These are phyloP conservation scores for Macrophomina pseudophaseolina DNA, from an alignment of 2,329 filamentous ascomycete species.

Conservation along the genomic window DNA sequence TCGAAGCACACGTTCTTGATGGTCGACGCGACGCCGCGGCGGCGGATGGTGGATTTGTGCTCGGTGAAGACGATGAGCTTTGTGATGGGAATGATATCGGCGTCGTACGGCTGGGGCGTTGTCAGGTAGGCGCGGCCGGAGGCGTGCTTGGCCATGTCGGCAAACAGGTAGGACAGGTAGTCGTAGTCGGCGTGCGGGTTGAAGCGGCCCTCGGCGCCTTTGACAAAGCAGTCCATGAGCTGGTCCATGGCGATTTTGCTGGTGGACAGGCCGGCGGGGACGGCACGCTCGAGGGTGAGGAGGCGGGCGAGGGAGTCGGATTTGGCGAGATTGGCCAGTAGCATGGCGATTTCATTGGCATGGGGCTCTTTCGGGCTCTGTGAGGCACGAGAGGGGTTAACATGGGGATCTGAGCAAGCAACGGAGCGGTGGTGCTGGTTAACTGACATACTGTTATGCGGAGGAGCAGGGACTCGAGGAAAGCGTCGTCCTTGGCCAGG, in stretches of 20 bases:
- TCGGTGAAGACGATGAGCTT: constrained; percentile 96
- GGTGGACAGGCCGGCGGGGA: constrained; percentile 72
- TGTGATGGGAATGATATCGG: constrained; percentile 78
- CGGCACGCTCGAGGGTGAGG: constrained; percentile 68
- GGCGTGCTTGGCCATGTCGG: constrained; percentile 81
- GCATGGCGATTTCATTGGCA: constrained; percentile 85
- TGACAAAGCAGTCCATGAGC: constrained; percentile 93
- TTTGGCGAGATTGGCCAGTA: constrained; percentile 90
- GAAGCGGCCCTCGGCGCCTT: constrained; percentile 79
- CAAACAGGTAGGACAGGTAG: constrained; percentile 92
- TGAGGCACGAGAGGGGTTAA: not conserved
- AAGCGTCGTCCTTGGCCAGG: constrained; percentile 78
- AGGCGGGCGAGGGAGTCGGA: constrained; percentile 73
- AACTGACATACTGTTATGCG: constrained; percentile 75
- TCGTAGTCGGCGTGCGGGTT: constrained; percentile 88
- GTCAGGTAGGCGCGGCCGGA: constrained; percentile 78
- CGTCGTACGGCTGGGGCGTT: constrained; percentile 74
- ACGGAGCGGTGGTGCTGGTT: constrained; percentile 26
- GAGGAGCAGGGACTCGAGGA: constrained; percentile 74
- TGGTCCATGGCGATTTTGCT: constrained; percentile 83
- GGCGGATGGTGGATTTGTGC: constrained; percentile 78
- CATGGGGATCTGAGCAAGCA: not conserved
- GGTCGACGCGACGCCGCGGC: constrained; percentile 92
- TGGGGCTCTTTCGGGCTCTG: constrained; percentile 77
- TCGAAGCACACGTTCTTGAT: constrained; percentile 96